phyloP scores from a whole-genome alignment of 305 asterid species.

The Stenogyne calaminthoides region DNA sequence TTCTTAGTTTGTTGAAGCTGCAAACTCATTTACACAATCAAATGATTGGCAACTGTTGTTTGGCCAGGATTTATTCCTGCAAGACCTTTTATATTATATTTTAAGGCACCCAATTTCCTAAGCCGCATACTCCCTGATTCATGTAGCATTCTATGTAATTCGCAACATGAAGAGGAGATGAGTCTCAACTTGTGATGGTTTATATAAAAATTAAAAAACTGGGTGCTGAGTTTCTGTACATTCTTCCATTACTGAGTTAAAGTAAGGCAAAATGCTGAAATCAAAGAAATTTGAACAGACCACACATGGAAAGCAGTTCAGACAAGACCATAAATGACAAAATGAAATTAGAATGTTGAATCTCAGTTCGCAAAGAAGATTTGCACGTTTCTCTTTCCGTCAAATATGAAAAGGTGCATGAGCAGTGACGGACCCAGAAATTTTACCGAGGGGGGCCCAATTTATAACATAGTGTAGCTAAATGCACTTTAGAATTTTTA shows the following conservation, averaged over 20 bases:
- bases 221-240: constrained; percentile 9
- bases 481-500: no score
- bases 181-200: constrained; percentile 20
- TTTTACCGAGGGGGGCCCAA: no score
- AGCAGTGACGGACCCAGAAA: no score
- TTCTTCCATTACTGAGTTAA: constrained; percentile 5
- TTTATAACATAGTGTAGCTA: no score
- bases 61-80: neutral
- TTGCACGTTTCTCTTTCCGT: neutral
- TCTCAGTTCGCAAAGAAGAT: neutral
- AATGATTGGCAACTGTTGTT: constrained; percentile 7
- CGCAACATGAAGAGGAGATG: constrained; percentile 12
- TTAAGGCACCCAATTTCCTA: constrained; percentile 19
- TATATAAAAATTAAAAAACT: neutral
- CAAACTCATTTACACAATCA: constrained; percentile 13
- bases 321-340: neutral
- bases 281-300: constrained; percentile 11
- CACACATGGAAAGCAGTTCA: constrained; percentile 5
- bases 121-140: neutral
- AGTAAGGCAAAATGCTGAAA: neutral
- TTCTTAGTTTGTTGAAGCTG: constrained; percentile 13
- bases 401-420: neutral
- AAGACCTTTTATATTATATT: neutral
- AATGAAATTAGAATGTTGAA: neutral
- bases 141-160: constrained; percentile 2